A percentile compares a stretch with the other conserved stretches of the same genome.
Conservation (phyloP, 495 filamentous ascomycete species). For the Aspergillus incahuasiensis region DNA sequence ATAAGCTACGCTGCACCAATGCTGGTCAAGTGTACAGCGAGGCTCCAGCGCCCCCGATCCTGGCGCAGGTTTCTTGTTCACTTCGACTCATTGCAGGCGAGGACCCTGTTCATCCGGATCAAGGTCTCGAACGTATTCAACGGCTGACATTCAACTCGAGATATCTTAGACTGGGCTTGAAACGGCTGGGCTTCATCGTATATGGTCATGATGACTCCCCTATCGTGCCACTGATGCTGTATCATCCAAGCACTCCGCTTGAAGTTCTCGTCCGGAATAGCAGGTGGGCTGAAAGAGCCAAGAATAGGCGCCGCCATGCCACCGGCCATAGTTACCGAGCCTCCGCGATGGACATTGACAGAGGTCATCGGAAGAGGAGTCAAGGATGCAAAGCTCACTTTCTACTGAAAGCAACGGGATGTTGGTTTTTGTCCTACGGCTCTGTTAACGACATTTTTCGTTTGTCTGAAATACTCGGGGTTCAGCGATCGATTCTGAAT, state of each 20-base stretch:
- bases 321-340: slow-evolving; percentile 18
- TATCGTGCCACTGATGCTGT: slow-evolving; percentile 81
- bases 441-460: background rate
- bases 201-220: slow-evolving; percentile 89
- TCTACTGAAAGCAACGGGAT: slow-evolving; percentile 18
- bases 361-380: slow-evolving; percentile 32
- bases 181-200: slow-evolving; percentile 82
- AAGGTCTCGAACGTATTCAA: slow-evolving; percentile 83
- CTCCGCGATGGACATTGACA: slow-evolving; percentile 30
- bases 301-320: slow-evolving; percentile 49
- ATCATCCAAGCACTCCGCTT: slow-evolving; percentile 82
- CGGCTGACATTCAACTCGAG: slow-evolving; percentile 90
- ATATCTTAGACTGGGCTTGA: slow-evolving; percentile 84
- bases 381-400: slow-evolving; percentile 31
- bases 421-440: background rate
- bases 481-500: background rate
- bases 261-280: slow-evolving; percentile 82
- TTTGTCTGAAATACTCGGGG: background rate
- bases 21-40: slow-evolving; percentile 76
- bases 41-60: slow-evolving; percentile 69
- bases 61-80: slow-evolving; percentile 76
- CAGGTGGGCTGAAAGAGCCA: slow-evolving; percentile 65
- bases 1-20: slow-evolving; percentile 72
- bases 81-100: slow-evolving; percentile 77
- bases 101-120: slow-evolving; percentile 55